Evolutionary conservation across 495 filamentous ascomycete genomes (phyloP), one percentile per base, ranked within the genome.

Genomic region (Penicillium bialowiezense): DNA sequence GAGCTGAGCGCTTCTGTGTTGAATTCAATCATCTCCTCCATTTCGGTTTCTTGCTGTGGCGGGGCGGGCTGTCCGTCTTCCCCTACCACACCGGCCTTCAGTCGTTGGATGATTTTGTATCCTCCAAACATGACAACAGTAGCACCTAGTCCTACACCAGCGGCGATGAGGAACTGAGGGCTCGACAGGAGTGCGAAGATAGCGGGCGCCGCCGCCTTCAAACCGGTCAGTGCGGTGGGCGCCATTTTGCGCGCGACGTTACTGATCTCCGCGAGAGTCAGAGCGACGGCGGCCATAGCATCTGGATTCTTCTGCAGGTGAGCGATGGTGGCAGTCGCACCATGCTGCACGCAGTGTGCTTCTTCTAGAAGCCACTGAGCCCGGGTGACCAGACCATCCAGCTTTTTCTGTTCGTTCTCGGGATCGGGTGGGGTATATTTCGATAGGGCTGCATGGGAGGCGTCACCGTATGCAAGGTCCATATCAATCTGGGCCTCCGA

Each of bases 111-210:
- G 60, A 98, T 96, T 73, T 93, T 96, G 79, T 88, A 96, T 12
- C 93, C 93, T 33, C 93, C 93, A 44, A 98, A 84, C 71, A 93
- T 91, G 55, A 98, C 86, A 4, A 98, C 83, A 0, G 91, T 97
- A 12, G 92, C 86, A 12, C 91, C 91, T 0, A 95, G 81, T 0
- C 87, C 91, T 19, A 97, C 82, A 15, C 93, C 89, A 13, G 88
- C 89, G 17, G 92, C 88, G 52, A 98, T 95, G 28, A 96, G 75
- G 62, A 98, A 98, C 61, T 98, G 89, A 13, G 93, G 93, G 47
- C 82, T 87, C 13, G 85, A 82, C 2, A 98, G 79, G n/a, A 98
- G 73, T 2, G 87, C 90, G 54, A 95, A 92, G 26, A 96, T 80
- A 10, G 85, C 80, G 0, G 93, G 93, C 41, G 89, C 88, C 6